Percentiles rank a stretch among this genome's conserved stretches.
These are phyloP conservation scores for Trichomonas tenax DNA, from an alignment of 208 protist genomes.

Conservation along the genomic window DNA sequence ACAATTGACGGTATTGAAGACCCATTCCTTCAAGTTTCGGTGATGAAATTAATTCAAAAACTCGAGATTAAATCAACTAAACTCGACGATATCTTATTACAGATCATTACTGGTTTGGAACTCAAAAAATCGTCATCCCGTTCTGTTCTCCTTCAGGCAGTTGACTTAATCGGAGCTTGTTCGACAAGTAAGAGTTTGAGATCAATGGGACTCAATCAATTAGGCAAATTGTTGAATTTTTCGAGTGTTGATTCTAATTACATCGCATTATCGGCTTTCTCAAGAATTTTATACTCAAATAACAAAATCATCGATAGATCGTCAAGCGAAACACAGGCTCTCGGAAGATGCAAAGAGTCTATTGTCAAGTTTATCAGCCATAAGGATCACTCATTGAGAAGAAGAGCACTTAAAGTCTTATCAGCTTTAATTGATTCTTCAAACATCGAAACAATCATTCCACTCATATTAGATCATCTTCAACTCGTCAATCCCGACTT, in stretches of 20 bases:
- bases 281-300: background rate
- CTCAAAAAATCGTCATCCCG: background rate
- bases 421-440: background rate
- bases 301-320: background rate
- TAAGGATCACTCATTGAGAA: background rate
- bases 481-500: background rate
- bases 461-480: background rate
- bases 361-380: background rate
- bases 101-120: background rate
- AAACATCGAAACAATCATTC: background rate
- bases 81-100: background rate
- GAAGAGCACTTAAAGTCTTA: background rate
- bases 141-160: background rate
- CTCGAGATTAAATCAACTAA: background rate
- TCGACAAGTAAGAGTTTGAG: background rate
- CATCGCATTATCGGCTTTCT: background rate
- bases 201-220: background rate
- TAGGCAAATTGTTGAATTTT: background rate
- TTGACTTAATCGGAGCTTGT: background rate
- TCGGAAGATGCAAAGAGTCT: background rate
- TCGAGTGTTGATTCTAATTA: background rate
- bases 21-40: background rate
- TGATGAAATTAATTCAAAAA: background rate
- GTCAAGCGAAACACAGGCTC: background rate
- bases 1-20: background rate